phyloP scores from a whole-genome alignment of 2,329 filamentous ascomycete genomes.

The Diaporthe nobilis region DNA sequence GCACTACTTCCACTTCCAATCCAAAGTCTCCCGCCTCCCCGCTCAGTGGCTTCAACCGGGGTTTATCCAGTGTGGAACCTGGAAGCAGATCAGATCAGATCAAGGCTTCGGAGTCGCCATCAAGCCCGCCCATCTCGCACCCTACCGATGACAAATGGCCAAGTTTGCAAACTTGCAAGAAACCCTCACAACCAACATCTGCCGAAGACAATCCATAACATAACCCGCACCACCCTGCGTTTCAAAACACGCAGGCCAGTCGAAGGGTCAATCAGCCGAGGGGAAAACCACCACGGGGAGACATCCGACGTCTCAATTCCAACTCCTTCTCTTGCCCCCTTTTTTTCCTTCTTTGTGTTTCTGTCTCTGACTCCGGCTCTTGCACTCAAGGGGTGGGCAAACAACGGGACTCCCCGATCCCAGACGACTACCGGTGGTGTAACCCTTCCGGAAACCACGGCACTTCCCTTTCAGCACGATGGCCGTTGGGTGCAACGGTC shows the following conservation, averaged over 20 bases:
- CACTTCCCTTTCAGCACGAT: neutral
- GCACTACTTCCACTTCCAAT: neutral
- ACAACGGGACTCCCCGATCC: neutral
- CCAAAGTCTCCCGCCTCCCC: no score
- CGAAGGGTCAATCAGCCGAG: slow-evolving; percentile 9
- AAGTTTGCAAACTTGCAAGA: neutral
- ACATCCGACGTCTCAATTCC: slow-evolving; percentile 23
- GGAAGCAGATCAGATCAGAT: slow-evolving; percentile 10
- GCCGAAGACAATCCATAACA: slow-evolving; percentile 25
- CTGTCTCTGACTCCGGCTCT: neutral
- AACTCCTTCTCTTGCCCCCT: neutral
- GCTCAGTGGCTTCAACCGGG: neutral
- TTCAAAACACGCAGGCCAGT: slow-evolving; percentile 24
- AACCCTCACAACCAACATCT: neutral
- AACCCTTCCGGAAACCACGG: neutral
- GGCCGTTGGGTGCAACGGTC: neutral
- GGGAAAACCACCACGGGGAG: neutral
- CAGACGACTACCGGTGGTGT: neutral
- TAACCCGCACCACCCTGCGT: slow-evolving; percentile 12
- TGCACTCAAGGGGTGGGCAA: neutral
- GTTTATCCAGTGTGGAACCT: slow-evolving; percentile 3
- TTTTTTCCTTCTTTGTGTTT: no score
- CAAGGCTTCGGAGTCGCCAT: slow-evolving; percentile 1
- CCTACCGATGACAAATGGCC: slow-evolving; percentile 14
- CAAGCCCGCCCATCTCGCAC: neutral